Evolutionary conservation across 306 rosid species (phyloP), one percentile per base, ranked within the genome.

Genomic region (Begonia loranthoides): DNA sequence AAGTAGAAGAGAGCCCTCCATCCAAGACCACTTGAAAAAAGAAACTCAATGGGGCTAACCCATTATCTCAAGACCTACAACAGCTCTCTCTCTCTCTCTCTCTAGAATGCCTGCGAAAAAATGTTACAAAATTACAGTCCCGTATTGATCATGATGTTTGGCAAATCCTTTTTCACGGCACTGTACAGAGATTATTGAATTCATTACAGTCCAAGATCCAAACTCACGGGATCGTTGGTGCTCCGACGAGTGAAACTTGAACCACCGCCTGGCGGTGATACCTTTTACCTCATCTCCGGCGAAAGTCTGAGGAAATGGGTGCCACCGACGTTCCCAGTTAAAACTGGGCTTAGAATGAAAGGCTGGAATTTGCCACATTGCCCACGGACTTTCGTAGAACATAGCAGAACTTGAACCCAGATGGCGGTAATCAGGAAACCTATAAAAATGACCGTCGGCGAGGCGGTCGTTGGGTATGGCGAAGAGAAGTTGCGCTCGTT

Each of bases 201-300:
- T 49, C 51, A 61, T 68, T 76, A 85, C 82, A 85, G 80, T 78
- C 76, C 87, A 76, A 85, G 95, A 78, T 85, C 95, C 87, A 85
- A 77, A 76, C 95, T 81, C 65, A 85, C 87, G 55, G 73, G 73
- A 49, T 60, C 72, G 57, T 50, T 70, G 52, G 72, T 74, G 51
- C 59, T 70, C 70, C 63, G 80, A 16, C 65, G 83, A 17, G 75
- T 57, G 43, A 55, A 54, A 10, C 33, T 38, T 13, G 79, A 17
- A 9, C 71, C 74, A 36, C 60, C 73, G 15, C 34, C 34, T 17
- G n/a, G n/a, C 49, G 56, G 73, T 4, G 73, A 49, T 4, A 72
- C 46, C 44, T 57, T n/a, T 75, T 54, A 62, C 46, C 45, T 78
- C 87, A 38, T 78, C 84, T 34, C 78, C 84, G 13, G 76, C 77